Base-by-base conservation (phyloP, 108 stramenopile species). In the Cyclotella distinguenda region DNA sequence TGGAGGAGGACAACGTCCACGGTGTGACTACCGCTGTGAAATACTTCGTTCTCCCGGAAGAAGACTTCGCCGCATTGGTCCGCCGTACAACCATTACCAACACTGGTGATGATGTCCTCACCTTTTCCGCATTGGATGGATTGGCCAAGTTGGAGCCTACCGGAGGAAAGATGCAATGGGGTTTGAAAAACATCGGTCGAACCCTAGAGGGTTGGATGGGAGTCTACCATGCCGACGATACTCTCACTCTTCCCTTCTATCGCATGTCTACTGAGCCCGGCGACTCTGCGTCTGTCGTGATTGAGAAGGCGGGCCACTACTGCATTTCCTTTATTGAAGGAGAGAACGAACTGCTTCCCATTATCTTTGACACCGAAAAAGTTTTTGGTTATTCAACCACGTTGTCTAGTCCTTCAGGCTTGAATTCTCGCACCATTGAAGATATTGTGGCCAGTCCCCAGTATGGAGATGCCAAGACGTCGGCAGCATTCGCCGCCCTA, bases 131-230 rank as follows among this genome's bases (percentile, higher is more conserved):
- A 8, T 68, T 95, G 51, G 96, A 97, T 72, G 96, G 96, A 21
- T 69, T 94, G 56, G 93, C 91, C 63, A 81, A 88, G 72, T 81
- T 97, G 59, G 93, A 94, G 59, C 94, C 94, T 18, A 82, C 74
- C 18, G 94, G 94, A 38, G 94, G 94, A 50, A 62, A 32, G 25
- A 66, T 93, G 77, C 87, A 93, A 47, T 82, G 93, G 58, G 68
- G 72, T 47, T 72, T 97, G 64, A 94, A 94, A 66, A 79, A 81
- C 44, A 97, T 97, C 87, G 94, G 94, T 73, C 90, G 95, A 27
- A 97, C 97, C 30, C 64, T 97, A 30, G 97, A 97, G 69, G 96
- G 93, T 77, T 97, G 97, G 97, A 90, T 96, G 79, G 93, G 94
- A 22, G 97, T 96, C 12, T 91, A 95, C 73, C 95, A 96, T 78